These are phyloP conservation scores for Wickerhamomyces xylosicus DNA, from an alignment of 805 yeast species.

Conservation along the genomic window DNA sequence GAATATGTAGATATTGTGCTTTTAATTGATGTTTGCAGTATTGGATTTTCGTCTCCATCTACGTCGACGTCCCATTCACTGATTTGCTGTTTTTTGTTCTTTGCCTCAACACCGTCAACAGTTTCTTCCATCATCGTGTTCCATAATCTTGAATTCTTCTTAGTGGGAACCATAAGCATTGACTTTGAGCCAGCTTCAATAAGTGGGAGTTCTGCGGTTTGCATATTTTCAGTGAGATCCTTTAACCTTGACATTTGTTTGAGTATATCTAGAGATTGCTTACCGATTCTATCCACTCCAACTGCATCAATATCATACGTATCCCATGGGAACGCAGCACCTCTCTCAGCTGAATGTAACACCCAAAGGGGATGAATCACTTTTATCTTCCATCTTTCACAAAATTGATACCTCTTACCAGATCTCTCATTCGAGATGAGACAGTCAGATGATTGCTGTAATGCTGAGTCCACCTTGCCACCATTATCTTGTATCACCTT, in stretches of 20 bases:
- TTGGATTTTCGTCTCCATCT: slow-evolving; percentile 6
- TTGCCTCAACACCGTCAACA: slow-evolving; percentile 1
- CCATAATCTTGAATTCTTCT: slow-evolving; percentile 28
- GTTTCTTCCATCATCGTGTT: slow-evolving; percentile 23
- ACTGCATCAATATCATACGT: slow-evolving; percentile 20
- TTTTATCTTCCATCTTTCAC: slow-evolving; percentile 29
- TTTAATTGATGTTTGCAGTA: background rate
- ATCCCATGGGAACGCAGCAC: slow-evolving; percentile 24
- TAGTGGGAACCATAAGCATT: background rate
- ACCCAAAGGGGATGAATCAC: slow-evolving; percentile 34
- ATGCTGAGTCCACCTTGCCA: slow-evolving; percentile 40
- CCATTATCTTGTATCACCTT: slow-evolving; percentile 31
- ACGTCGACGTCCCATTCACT: slow-evolving; percentile 15
- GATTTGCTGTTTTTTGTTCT: slow-evolving; percentile 1
- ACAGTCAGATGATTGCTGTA: slow-evolving; percentile 32
- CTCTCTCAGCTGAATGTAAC: slow-evolving; percentile 25
- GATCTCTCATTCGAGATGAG: slow-evolving; percentile 38
- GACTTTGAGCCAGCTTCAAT: background rate
- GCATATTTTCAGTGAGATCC: background rate
- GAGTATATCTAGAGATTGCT: slow-evolving; percentile 22
- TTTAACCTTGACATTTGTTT: slow-evolving; percentile 4
- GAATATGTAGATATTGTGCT: background rate
- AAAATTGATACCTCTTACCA: slow-evolving; percentile 43
- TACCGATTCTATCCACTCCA: slow-evolving; percentile 16
- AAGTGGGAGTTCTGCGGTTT: too few species aligned